Base-by-base conservation (phyloP, 192 early-diverging fungal genomes). In the Umbelopsis ramanniana region DNA sequence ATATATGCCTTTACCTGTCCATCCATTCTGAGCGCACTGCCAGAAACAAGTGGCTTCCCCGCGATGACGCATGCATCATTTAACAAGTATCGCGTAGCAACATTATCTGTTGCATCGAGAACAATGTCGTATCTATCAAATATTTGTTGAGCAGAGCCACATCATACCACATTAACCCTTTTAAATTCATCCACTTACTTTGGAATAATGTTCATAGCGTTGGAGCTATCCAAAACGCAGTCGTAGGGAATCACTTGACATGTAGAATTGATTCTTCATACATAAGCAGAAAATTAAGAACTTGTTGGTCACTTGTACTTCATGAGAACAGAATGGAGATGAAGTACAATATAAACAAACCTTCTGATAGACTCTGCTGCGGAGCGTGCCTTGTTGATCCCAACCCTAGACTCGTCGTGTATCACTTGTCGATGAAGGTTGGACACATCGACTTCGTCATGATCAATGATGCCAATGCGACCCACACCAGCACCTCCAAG, bases 361-460 rank as follows among this genome's bases (percentile, higher is more conserved):
- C 80, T 82, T 35, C 19, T 63, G 35, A 63, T 63, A 19, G 57
- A 63, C 17, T 35, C 33, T 37, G 57, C 57, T 0, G 97, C 97
- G 0, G 93, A 95, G 38, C 87, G 77, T 0, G 92, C 90, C 76
- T 99, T 99, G 48, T 87, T 81, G 23, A 87, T 57, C 0, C 89
- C 91, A 22, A 88, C 74, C 15, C 85, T 77, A 0, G 83, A 79
- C 67, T 97, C 92, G 21, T 89, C 89, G 74, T 99, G 96, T 54
- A 97, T 93, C 15, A 99, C 87, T 79, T 99, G 97, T 0, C 97
- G 88, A 74, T 99, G 96, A 17, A 99, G 78, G 77, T 99, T 99
- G 77, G 91, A 95, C 43, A 82, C 81, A 76, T 97, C 97, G 0
- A 99, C 93, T 0, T 72, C 81, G 75, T 99, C 97, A 77, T 98